Evolutionary conservation across 768 basidiomycete genomes (phyloP), one percentile per base, ranked within the genome.

Genomic region (Psilocybe cubensis): DNA sequence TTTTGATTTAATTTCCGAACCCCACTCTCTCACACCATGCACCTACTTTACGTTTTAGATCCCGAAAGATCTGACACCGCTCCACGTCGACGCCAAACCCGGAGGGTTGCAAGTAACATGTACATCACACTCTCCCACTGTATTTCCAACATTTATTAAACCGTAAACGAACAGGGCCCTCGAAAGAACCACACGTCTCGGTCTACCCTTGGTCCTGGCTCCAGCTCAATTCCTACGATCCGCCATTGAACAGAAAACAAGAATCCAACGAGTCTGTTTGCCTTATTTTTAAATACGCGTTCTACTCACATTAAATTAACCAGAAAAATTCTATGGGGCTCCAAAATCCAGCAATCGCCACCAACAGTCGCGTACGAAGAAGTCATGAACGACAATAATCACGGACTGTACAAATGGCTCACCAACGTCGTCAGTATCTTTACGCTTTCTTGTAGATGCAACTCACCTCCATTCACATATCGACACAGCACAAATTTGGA

Each of bases 181-280:
- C 81, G 2, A 72, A 82, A 10, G 74, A 81, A 48, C 74, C 79
- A 1, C 96, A 98, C 68, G 72, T 80, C n/a, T 96, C 94, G 0
- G 62, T 88, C 48, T 98, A 92, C 66, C 94, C 96, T 0, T 94
- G 93, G 89, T 75, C 83, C 33, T 96, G 94, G 89, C 80, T 98
- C 3, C 79, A 80, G 65, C 68, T 73, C 59, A 85, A 93, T 59
- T 87, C 92, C 3, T 96, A 96, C 67, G 91, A 95, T 67, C 92
- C 94, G 8, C 78, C 82, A 2, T 66, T 80, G 38, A 63, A 66
- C 53, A 67, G 57, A 60, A 66, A 57, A 8, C 68, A 69, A 29
- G 38, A 64, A 21, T 54, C 61, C 3, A 58, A 70, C 29, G 85
- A 85, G 88, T 88, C 56, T 62, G 80, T 47, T 57, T 46, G 31